Evolutionary conservation across 345 rosid genomes (phyloP), one percentile per base, ranked within the genome.

Genomic region (Eutrema japonicum): DNA sequence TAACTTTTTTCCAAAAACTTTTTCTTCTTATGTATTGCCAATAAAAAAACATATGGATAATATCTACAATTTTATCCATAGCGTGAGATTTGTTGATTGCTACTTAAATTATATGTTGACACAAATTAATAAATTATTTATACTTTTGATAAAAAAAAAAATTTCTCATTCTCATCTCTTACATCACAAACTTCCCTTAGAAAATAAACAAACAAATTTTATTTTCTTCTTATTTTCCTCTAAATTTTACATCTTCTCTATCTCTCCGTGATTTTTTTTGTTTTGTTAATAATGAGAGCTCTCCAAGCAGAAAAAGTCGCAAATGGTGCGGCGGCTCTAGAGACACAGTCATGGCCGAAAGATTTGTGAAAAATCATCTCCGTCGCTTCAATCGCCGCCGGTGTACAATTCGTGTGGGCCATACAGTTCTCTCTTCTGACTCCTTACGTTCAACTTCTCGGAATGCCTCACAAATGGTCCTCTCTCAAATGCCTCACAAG

Each of bases 361-460:
- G 78, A 75, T 8, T 59, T 42, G 26, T 12, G 26, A 41, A 84
- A 90, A 81, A 85, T 84, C 56, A 68, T 88, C 41, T 22, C 75
- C 57, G 93, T 92, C 8, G 85, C 98, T 0, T 80, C 98, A 4
- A 84, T 93, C 8, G 98, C 93, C 0, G 93, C 95, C 16, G 96
- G 98, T 2, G 56, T 93, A 29, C 96, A 93, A 65, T 93, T 93
- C 70, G 96, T 96, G 0, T 93, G 98, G 98, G 96, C 98, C 0
- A 58, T 93, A 0, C 96, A 93, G 75, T 91, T 90, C 8, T 93
- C 96, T 29, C 81, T 93, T 3, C 74, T 93, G 7, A 93, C 98
- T 13, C 98, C 96, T 0, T 93, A 93, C 66, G 92, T 88, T 3
- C 98, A 93, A 56, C 88, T 83, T 18, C 81, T 93, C 0, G 98